A percentile compares a stretch with the other conserved stretches of the same genome.
Evolutionary conservation across 495 filamentous ascomycete species (phyloP).

Genomic region (Hypoxylon lienhwacheense): DNA sequence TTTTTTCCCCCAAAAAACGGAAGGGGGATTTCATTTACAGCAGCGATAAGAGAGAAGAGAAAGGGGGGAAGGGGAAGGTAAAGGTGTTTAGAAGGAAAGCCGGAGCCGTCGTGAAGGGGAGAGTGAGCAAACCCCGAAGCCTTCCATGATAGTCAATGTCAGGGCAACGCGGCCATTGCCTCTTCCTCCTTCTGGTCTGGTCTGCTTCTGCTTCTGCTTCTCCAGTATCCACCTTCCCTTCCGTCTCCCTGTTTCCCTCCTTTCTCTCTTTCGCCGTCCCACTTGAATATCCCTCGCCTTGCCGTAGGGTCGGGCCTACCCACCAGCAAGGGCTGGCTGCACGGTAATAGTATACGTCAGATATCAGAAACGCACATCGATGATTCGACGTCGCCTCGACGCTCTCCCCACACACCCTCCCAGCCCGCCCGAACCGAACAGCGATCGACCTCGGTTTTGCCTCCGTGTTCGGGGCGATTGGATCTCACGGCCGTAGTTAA

Average conservation of each 20-base stretch:
- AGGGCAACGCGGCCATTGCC: constrained; percentile 2
- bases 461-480: constrained; percentile 28
- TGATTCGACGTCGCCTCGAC: constrained; percentile 23
- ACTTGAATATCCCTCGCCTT: constrained; percentile 5
- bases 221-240: no score
- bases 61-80: no score
- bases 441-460: constrained; percentile 14
- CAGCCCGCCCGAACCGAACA: constrained; percentile 15
- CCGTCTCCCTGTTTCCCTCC: no score
- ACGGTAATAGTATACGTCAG: constrained; percentile 26
- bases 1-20: constrained; percentile 17
- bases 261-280: no score
- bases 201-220: no score
- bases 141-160: constrained; percentile 16
- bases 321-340: not conserved
- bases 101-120: constrained; percentile 1
- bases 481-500: constrained; percentile 27
- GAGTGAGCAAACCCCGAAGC: constrained; percentile 14
- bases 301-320: constrained; percentile 1
- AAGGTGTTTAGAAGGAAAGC: constrained; percentile 5
- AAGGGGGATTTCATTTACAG: constrained; percentile 9
- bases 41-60: no score
- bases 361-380: constrained; percentile 31
- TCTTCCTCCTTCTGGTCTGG: no score
- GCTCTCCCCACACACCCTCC: no score